Evolutionary conservation across 495 filamentous ascomycete species (phyloP).

Genomic region (Penicillium salamii): DNA sequence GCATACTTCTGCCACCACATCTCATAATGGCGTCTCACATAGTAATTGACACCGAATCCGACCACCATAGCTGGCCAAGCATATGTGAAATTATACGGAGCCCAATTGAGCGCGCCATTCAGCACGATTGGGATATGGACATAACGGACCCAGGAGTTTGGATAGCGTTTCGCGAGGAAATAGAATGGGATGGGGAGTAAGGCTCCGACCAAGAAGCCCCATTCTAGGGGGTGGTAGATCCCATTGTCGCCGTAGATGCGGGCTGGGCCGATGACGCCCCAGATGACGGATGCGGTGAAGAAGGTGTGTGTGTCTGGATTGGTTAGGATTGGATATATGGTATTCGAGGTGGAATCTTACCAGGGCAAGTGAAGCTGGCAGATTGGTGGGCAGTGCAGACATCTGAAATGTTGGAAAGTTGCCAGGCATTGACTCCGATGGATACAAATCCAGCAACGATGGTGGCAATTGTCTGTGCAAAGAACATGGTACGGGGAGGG

Average conservation of each 20-base stretch:
- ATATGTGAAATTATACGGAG: conserved; percentile 31
- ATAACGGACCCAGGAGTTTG: conserved; percentile 23
- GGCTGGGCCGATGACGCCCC: conserved; percentile 34
- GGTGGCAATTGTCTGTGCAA: conserved; percentile 43
- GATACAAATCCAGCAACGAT: conserved; percentile 48
- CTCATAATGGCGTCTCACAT: conserved; percentile 48
- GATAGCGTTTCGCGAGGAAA: conserved; percentile 27
- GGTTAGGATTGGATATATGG: too few species aligned
- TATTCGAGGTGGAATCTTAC: too few species aligned
- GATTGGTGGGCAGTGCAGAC: conserved; percentile 35
- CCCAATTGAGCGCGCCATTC: conserved; percentile 26
- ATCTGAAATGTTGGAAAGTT: conserved; percentile 36
- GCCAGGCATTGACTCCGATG: conserved; percentile 48
- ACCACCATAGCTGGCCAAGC: conserved; percentile 44
- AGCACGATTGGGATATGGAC: conserved; percentile 34
- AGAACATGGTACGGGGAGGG: conserved; percentile 48
- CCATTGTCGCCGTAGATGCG: conserved; percentile 31
- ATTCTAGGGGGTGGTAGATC: conserved; percentile 32
- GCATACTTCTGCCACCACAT: conserved; percentile 66
- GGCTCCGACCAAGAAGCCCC: conserved; percentile 33
- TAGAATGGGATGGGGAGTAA: conserved; percentile 33
- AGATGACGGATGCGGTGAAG: conserved; percentile 41
- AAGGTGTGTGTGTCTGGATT: conserved; percentile 43
- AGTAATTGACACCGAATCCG: conserved; percentile 55
- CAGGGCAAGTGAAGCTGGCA: conserved; percentile 41